A percentile compares a stretch with the other conserved stretches of the same genome.
Evolutionary conservation across 139 green algal genomes (phyloP).

Genomic region (Astrephomene gubernaculifera): DNA sequence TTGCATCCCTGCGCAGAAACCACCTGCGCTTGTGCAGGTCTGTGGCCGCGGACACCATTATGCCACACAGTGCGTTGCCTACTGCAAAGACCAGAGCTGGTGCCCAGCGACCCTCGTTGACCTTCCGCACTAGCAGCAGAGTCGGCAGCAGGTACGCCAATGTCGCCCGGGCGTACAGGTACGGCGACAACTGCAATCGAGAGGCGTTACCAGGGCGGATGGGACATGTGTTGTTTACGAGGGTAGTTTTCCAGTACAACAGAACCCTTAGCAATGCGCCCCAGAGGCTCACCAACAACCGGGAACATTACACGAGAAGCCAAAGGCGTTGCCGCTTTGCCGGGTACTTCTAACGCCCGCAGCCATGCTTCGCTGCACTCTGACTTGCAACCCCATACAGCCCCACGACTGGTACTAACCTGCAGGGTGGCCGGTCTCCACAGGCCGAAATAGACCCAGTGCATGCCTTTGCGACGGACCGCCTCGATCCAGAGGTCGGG

Average conservation of each 20-base stretch:
- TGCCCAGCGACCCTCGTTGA: background rate
- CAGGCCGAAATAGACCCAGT: background rate
- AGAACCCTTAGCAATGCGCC: too few relatives aligned
- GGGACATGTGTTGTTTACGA: too few relatives aligned
- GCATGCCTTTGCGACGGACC: background rate
- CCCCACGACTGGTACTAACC: too few relatives aligned
- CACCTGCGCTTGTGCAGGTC: too few relatives aligned
- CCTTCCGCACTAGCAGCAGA: background rate
- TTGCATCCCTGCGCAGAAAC: too few relatives aligned
- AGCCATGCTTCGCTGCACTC: too few relatives aligned
- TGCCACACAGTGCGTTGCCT: background rate
- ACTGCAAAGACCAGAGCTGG: background rate
- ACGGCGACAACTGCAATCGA: background rate
- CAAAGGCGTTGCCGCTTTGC: background rate
- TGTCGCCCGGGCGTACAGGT: background rate
- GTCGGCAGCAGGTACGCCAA: background rate
- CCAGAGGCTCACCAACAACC: background rate
- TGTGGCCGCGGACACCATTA: background rate
- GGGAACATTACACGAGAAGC: background rate
- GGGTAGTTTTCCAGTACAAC: too few relatives aligned
- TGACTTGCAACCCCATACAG: too few relatives aligned
- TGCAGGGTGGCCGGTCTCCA: conserved; percentile 1
- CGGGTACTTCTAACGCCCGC: too few relatives aligned
- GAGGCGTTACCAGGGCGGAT: too few relatives aligned
- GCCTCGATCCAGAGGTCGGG: background rate